Conservation (phyloP, 257 asterid genomes). For the Scutellaria minor region DNA sequence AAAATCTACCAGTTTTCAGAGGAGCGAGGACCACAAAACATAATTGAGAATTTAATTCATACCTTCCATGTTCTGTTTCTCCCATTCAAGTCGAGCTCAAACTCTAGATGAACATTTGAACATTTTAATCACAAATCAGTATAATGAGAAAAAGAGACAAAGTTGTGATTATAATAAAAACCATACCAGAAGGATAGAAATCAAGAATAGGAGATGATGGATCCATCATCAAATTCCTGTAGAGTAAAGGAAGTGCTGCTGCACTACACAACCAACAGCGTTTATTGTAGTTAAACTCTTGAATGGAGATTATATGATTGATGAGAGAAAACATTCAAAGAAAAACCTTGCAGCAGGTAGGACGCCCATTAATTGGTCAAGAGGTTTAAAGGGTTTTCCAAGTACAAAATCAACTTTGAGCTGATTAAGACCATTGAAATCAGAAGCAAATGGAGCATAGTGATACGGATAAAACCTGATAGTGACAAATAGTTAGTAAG, state of each 20-base stretch:
- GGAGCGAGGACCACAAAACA: conserved; percentile 1
- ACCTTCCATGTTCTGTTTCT: conserved; percentile 68
- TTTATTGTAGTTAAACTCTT: conserved; percentile 21
- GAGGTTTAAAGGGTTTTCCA: conserved; percentile 71
- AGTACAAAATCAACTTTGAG: conserved; percentile 52
- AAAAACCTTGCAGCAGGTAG: conserved; percentile 78
- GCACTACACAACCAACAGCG: conserved; percentile 48
- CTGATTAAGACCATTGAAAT: conserved; percentile 52
- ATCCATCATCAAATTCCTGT: conserved; percentile 64
- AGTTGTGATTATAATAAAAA: neutral
- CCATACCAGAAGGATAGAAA: conserved; percentile 66
- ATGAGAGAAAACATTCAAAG: neutral
- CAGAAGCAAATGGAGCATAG: conserved; percentile 80
- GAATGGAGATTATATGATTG: conserved; percentile 16
- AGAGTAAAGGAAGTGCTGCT: conserved; percentile 62
- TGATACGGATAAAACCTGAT: conserved; percentile 74
- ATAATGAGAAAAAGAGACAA: neutral
- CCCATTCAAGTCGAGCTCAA: conserved; percentile 70
- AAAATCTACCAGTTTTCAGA: neutral
- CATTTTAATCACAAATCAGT: conserved; percentile 19
- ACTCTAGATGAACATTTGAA: conserved; percentile 45
- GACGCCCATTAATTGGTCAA: conserved; percentile 74
- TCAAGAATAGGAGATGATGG: conserved; percentile 64
- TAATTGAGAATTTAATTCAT: conserved; percentile 7
- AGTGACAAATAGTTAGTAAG: conserved; percentile 20